A percentile compares a stretch with the other conserved stretches of the same genome.
Conservation (phyloP, 2,329 filamentous ascomycete genomes). For the Diaporthe longicolla region DNA sequence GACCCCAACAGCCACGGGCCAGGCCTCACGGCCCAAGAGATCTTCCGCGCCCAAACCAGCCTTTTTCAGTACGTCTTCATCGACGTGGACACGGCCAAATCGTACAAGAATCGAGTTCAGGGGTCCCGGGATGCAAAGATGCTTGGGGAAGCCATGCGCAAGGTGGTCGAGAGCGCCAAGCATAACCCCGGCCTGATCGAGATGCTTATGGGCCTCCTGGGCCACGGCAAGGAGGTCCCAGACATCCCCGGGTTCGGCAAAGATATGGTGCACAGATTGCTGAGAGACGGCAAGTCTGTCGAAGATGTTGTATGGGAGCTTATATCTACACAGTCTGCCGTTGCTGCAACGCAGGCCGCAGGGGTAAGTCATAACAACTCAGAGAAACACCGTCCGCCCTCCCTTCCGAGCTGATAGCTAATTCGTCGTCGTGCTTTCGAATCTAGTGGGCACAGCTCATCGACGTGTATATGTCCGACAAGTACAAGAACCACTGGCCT, state of each 20-base stretch:
- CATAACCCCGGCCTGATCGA: slow-evolving; percentile 5
- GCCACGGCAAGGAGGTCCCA: background rate
- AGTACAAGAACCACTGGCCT: slow-evolving; percentile 8
- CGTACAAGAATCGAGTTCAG: slow-evolving; percentile 6
- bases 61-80: slow-evolving; percentile 20
- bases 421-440: background rate
- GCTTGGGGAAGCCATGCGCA: background rate
- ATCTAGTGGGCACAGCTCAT: slow-evolving; percentile 6
- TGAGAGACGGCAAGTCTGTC: background rate
- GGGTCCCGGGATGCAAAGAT: background rate
- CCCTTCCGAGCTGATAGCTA: background rate
- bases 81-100: slow-evolving; percentile 2
- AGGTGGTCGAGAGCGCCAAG: slow-evolving; percentile 8
- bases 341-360: slow-evolving; percentile 2
- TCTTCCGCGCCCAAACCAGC: background rate
- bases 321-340: background rate
- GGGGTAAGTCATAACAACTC: background rate
- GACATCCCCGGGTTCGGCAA: background rate
- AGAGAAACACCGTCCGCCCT: no score
- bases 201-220: slow-evolving; percentile 8
- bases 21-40: background rate
- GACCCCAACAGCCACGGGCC: background rate
- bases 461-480: slow-evolving; percentile 8
- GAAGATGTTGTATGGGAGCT: slow-evolving; percentile 20
- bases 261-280: background rate